Conservation (phyloP, 495 filamentous ascomycete species). For the Talaromyces stipitatus region DNA sequence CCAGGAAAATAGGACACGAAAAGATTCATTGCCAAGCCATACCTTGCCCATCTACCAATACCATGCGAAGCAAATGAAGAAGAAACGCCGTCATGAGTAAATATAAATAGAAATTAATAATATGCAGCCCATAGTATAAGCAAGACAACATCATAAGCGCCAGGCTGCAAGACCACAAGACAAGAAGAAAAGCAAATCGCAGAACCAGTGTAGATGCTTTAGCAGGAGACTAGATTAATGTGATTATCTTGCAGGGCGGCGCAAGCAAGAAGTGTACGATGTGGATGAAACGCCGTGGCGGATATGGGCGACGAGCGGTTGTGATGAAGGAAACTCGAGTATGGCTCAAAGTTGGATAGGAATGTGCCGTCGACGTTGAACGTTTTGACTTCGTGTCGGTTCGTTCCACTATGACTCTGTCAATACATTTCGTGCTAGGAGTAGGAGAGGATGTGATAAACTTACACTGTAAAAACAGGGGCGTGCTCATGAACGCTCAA, state of each 20-base stretch:
- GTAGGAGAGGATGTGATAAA: conserved; percentile 16
- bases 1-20: neutral
- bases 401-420: conserved; percentile 60
- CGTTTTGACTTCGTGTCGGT: conserved; percentile 78
- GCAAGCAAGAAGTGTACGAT: conserved; percentile 84
- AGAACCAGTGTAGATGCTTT: conserved; percentile 11
- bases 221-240: conserved; percentile 39
- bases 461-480: conserved; percentile 93
- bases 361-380: conserved; percentile 78
- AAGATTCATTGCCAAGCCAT: neutral
- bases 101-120: neutral
- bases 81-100: neutral
- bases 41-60: neutral
- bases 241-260: conserved; percentile 50
- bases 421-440: neutral
- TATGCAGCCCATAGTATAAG: conserved; percentile 5
- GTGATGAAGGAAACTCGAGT: conserved; percentile 77
- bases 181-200: conserved; percentile 6
- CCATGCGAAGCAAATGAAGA: neutral
- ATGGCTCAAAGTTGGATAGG: conserved; percentile 77
- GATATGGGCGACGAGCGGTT: conserved; percentile 72
- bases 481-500: conserved; percentile 94
- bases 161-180: neutral
- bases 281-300: conserved; percentile 91
- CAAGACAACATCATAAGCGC: conserved; percentile 12